A percentile compares a stretch with the other conserved stretches of the same genome.
These are phyloP conservation scores for Helotiales sp. DNA, from an alignment of 2,329 filamentous ascomycete genomes.

Conservation along the genomic window DNA sequence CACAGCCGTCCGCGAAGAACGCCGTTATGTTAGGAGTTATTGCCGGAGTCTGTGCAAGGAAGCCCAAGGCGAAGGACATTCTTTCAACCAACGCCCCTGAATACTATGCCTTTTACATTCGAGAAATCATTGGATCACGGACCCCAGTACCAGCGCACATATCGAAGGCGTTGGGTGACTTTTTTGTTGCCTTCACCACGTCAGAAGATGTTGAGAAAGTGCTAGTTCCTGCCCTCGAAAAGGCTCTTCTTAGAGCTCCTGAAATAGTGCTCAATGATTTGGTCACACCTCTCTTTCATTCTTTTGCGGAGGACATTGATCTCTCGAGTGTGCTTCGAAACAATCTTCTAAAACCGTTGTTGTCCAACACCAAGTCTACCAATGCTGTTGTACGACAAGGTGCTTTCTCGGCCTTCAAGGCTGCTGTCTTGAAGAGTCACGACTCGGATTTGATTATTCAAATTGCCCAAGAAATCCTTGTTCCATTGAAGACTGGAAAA, in stretches of 20 bases:
- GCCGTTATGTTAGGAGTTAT: constrained; percentile 82
- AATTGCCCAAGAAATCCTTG: constrained; percentile 77
- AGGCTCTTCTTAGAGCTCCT: constrained; percentile 84
- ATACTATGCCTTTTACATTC: constrained; percentile 81
- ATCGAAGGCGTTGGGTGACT: constrained; percentile 75
- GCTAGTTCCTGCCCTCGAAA: constrained; percentile 82
- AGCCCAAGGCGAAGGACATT: constrained; percentile 64
- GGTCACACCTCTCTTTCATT: constrained; percentile 71
- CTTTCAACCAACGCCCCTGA: constrained; percentile 70
- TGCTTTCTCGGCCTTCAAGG: constrained; percentile 74
- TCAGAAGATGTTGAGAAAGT: constrained; percentile 76
- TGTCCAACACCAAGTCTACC: constrained; percentile 91
- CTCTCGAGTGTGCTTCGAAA: constrained; percentile 74
- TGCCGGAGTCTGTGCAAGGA: constrained; percentile 81
- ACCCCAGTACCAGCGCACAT: constrained; percentile 73
- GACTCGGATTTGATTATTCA: constrained; percentile 65
- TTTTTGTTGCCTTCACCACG: constrained; percentile 77
- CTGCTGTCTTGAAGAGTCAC: constrained; percentile 65
- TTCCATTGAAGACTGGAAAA: constrained; percentile 82
- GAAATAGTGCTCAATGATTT: constrained; percentile 86
- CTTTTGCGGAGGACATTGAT: constrained; percentile 74
- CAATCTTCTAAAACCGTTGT: constrained; percentile 81
- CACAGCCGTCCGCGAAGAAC: constrained; percentile 69
- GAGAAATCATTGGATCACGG: constrained; percentile 84
- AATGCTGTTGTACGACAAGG: constrained; percentile 79